phyloP scores from a whole-genome alignment of 106 monocot genomes.

The Ottelia alismoides region DNA sequence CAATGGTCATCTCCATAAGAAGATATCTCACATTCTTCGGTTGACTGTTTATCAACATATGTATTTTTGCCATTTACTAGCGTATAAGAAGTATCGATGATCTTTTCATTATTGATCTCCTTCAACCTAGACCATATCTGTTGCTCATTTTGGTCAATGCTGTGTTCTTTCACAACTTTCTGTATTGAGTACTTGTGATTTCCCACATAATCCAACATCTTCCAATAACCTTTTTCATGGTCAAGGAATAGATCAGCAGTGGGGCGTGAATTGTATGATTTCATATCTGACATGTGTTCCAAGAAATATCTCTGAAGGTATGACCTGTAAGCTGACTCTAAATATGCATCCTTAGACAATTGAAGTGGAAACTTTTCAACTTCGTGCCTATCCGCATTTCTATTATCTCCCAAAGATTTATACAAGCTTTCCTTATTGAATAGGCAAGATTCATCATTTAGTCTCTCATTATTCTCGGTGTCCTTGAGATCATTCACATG shows the following conservation, averaged over 20 bases:
- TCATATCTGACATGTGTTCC: slow-evolving; percentile 19
- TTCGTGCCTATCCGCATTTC: neutral
- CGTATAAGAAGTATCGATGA: slow-evolving; percentile 55
- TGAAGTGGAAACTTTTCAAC: slow-evolving; percentile 16
- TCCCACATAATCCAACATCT: slow-evolving; percentile 45
- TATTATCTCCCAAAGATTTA: too few species aligned
- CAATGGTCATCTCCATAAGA: slow-evolving; percentile 1
- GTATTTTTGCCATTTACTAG: slow-evolving; percentile 22
- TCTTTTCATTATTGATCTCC: slow-evolving; percentile 10
- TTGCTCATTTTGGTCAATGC: slow-evolving; percentile 7
- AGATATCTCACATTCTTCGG: slow-evolving; percentile 8
- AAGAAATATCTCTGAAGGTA: slow-evolving; percentile 25
- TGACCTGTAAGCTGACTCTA: slow-evolving; percentile 32
- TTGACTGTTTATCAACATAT: slow-evolving; percentile 3
- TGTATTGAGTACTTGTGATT: slow-evolving; percentile 8
- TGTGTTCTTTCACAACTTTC: slow-evolving; percentile 11
- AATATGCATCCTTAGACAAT: slow-evolving; percentile 24
- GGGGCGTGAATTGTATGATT: slow-evolving; percentile 22
- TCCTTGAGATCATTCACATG: too few species aligned
- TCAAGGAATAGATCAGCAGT: slow-evolving; percentile 87
- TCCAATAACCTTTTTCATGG: slow-evolving; percentile 79
- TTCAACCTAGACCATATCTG: neutral
- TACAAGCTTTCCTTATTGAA: too few species aligned
- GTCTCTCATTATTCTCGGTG: too few species aligned
- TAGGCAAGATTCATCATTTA: too few species aligned